These are phyloP conservation scores for Hirschfeldia incana DNA, from an alignment of 345 rosid species.

Conservation along the genomic window DNA sequence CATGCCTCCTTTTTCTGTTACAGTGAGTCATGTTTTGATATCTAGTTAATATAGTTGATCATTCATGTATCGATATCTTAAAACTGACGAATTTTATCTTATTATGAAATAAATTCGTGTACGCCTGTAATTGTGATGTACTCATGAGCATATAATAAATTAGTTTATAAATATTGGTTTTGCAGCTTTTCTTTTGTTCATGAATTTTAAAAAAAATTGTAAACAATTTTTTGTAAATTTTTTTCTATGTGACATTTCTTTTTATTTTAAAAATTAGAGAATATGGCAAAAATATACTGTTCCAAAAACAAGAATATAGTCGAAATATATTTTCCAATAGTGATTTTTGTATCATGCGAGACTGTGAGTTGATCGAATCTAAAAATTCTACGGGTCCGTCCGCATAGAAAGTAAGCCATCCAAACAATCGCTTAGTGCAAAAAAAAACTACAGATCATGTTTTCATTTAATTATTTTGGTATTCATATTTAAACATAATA, in stretches of 20 bases:
- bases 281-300: background rate
- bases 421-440: too few relatives aligned
- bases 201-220: background rate
- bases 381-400: too few relatives aligned
- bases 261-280: background rate
- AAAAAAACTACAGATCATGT: too few relatives aligned
- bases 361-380: background rate
- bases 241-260: background rate
- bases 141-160: background rate
- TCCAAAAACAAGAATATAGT: background rate
- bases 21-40: slow-evolving; percentile 9
- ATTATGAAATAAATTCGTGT: background rate
- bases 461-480: too few relatives aligned
- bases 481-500: too few relatives aligned
- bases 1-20: slow-evolving; percentile 21
- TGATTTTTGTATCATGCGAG: background rate
- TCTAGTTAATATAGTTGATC: background rate
- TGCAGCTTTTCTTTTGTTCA: background rate
- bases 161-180: background rate
- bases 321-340: background rate
- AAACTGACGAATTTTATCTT: background rate
- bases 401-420: too few relatives aligned
- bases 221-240: background rate
- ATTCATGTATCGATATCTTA: background rate
- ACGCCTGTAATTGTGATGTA: background rate